Evolutionary conservation across 306 rosid species (phyloP).

Genomic region (Mucuna pruriens): DNA sequence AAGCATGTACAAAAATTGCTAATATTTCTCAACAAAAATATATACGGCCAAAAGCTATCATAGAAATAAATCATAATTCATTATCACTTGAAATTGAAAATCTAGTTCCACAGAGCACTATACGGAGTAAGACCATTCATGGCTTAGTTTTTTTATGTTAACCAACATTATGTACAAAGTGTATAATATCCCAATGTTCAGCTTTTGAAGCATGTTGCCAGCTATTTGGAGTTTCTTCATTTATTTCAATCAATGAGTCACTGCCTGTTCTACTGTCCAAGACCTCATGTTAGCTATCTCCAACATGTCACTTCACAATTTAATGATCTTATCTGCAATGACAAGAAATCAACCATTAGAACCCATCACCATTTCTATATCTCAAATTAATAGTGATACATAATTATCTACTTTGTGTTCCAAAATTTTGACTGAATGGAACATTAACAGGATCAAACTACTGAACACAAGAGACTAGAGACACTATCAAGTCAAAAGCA

Average conservation of each 20-base stretch:
- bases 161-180: conserved; percentile 27
- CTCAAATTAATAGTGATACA: not conserved
- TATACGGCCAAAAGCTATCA: not conserved
- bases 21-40: too few relatives aligned
- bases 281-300: not conserved
- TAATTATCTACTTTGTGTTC: not conserved
- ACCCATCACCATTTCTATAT: not conserved
- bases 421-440: not conserved
- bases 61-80: not conserved
- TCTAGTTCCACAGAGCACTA: not conserved
- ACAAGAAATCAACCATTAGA: conserved; percentile 18
- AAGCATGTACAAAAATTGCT: too few relatives aligned
- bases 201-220: not conserved
- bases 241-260: conserved; percentile 6
- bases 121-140: not conserved
- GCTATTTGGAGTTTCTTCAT: conserved; percentile 16
- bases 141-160: not conserved
- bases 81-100: not conserved
- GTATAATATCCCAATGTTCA: not conserved
- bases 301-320: not conserved
- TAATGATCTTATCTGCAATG: conserved; percentile 40
- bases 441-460: not conserved
- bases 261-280: not conserved
- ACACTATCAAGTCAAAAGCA: conserved; percentile 13
- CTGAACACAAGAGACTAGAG: conserved; percentile 6